Evolutionary conservation across 2,329 filamentous ascomycete genomes (phyloP).

Genomic region (Aschersonia sp.): DNA sequence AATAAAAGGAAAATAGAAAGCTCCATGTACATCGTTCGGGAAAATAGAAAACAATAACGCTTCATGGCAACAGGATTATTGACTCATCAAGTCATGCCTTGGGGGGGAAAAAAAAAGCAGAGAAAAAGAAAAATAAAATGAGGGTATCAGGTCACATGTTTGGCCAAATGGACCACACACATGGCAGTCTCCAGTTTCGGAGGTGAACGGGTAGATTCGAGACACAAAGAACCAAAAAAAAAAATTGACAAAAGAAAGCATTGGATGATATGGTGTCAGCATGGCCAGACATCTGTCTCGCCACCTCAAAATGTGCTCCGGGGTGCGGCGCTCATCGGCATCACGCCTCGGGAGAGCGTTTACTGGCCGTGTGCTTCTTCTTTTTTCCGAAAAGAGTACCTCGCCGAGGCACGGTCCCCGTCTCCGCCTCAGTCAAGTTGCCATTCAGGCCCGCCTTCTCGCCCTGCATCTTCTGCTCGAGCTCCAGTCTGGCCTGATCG

Average conservation of each 20-base stretch:
- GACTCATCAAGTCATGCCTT: neutral
- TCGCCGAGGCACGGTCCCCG: constrained; percentile 20
- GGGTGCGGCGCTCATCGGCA: neutral
- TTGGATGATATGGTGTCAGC: neutral
- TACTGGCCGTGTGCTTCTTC: constrained; percentile 16
- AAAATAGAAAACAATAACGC: too few relatives aligned
- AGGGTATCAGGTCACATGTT: neutral
- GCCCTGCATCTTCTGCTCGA: constrained; percentile 11
- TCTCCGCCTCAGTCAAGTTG: constrained; percentile 15
- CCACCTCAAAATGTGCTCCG: neutral
- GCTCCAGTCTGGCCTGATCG: constrained; percentile 32
- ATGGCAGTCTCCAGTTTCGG: neutral
- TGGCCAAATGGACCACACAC: neutral
- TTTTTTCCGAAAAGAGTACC: constrained; percentile 31
- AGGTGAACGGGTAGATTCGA: neutral
- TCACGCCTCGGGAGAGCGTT: constrained; percentile 6
- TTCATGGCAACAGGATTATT: neutral
- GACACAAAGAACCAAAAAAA: neutral
- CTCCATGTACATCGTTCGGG: too few relatives aligned
- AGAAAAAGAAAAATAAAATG: neutral
- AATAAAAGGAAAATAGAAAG: too few relatives aligned
- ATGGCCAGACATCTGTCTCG: neutral
- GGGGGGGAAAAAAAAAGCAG: neutral
- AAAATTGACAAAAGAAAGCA: neutral
- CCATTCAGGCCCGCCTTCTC: constrained; percentile 14